These are phyloP conservation scores for Myriosclerotinia curreyana DNA, from an alignment of 2,329 filamentous ascomycete genomes.

Conservation along the genomic window DNA sequence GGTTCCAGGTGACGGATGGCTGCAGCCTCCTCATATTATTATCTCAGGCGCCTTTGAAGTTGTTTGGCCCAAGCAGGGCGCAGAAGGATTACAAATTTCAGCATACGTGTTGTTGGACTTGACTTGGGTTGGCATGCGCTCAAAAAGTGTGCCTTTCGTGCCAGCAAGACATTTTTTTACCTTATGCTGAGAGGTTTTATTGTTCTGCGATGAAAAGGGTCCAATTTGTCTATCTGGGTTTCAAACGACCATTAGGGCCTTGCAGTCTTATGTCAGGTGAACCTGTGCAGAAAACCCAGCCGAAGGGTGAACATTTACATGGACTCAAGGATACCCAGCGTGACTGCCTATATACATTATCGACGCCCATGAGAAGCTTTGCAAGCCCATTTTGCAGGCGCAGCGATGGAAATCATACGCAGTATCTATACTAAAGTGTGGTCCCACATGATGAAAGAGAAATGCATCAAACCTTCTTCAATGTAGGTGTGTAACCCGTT, in stretches of 20 bases:
- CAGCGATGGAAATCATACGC: background rate
- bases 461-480: background rate
- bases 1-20: background rate
- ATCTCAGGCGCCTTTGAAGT: background rate
- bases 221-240: background rate
- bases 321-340: background rate
- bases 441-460: background rate
- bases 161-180: background rate
- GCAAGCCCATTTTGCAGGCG: background rate
- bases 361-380: background rate
- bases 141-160: background rate
- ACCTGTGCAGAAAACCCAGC: background rate
- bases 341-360: background rate
- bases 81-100: background rate
- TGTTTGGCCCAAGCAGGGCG: background rate
- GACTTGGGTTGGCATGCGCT: background rate
- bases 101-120: background rate
- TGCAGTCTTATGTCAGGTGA: slow-evolving; percentile 5
- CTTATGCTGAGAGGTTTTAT: background rate
- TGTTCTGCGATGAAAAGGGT: background rate
- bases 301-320: background rate
- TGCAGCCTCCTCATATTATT: background rate
- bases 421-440: background rate
- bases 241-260: background rate
- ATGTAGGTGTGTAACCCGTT: background rate